phyloP scores from a whole-genome alignment of 305 asterid species.

The Fraxinus dipetala region DNA sequence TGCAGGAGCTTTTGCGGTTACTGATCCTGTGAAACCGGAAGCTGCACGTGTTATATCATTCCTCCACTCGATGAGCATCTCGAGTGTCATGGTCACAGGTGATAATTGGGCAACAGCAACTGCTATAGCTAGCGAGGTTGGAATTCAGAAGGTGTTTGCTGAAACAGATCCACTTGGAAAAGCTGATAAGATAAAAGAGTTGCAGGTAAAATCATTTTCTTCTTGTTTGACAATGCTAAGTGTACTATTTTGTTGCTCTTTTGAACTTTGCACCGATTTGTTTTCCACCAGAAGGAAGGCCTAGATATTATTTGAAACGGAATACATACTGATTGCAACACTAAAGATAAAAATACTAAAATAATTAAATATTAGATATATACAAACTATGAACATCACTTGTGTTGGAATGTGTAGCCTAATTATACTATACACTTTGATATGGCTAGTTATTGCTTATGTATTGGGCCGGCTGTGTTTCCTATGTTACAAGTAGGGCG shows the following conservation, averaged over 20 bases:
- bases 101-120: slow-evolving; percentile 97
- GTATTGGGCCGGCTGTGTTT: neutral
- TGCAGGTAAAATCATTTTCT: slow-evolving; percentile 51
- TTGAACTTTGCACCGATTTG: neutral
- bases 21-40: slow-evolving; percentile 92
- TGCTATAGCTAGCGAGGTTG: slow-evolving; percentile 81
- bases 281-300: neutral
- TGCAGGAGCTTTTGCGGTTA: slow-evolving; percentile 83
- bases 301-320: neutral
- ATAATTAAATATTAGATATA: neutral
- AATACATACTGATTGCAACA: neutral
- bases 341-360: neutral
- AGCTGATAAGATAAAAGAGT: slow-evolving; percentile 86
- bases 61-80: slow-evolving; percentile 66
- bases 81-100: slow-evolving; percentile 91
- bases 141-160: slow-evolving; percentile 78
- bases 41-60: slow-evolving; percentile 63
- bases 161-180: slow-evolving; percentile 93
- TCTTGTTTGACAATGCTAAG: neutral
- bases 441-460: neutral
- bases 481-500: neutral
- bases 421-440: neutral
- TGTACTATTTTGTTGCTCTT: neutral
- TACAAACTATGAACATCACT: neutral
- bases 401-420: neutral